Evolutionary conservation across 495 filamentous ascomycete species (phyloP).

Genomic region (Annulohypoxylon stygium): DNA sequence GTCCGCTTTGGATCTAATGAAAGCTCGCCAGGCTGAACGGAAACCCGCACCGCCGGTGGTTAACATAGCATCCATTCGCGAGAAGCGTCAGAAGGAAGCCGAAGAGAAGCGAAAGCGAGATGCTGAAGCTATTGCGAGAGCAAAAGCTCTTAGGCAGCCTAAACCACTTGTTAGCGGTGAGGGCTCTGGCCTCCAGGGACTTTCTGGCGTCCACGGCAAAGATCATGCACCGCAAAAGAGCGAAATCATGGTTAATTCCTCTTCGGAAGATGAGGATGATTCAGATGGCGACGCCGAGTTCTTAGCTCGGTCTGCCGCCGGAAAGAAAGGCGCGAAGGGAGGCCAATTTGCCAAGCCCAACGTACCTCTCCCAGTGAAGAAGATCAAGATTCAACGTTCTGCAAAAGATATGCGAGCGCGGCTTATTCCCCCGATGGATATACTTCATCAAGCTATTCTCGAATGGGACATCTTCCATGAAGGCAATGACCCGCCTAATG

Average conservation of each 20-base stretch:
- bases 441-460: constrained; percentile 85
- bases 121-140: constrained; percentile 72
- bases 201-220: constrained; percentile 81
- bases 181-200: constrained; percentile 80
- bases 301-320: constrained; percentile 54
- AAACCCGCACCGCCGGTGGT: constrained; percentile 48
- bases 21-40: constrained; percentile 46
- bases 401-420: constrained; percentile 94
- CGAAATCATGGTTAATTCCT: constrained; percentile 92
- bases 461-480: constrained; percentile 93
- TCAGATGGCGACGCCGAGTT: constrained; percentile 69
- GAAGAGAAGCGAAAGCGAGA: constrained; percentile 81
- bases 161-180: constrained; percentile 73
- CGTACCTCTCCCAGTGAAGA: constrained; percentile 79
- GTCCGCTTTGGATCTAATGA: constrained; percentile 57
- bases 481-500: constrained; percentile 84
- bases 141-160: constrained; percentile 70
- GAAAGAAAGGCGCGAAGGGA: constrained; percentile 57
- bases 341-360: constrained; percentile 66
- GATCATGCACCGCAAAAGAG: constrained; percentile 78
- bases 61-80: constrained; percentile 68
- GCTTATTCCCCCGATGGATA: constrained; percentile 87
- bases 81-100: constrained; percentile 76
- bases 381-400: constrained; percentile 78
- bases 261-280: constrained; percentile 78